Base-by-base conservation (phyloP, 257 asterid genomes). In the Solanum chmielewskii region DNA sequence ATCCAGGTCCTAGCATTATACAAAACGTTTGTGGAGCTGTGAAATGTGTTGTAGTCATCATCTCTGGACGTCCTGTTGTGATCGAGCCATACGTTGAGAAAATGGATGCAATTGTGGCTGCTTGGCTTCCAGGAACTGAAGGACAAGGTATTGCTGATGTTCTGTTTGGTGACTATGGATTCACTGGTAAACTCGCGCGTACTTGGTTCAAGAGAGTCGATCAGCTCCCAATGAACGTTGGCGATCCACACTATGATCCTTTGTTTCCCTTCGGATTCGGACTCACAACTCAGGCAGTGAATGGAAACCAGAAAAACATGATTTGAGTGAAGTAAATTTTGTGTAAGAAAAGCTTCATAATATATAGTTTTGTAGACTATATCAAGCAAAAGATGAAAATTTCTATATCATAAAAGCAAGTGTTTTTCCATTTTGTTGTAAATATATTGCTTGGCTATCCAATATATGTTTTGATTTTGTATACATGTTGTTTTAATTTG, bases 71-170 rank as follows among this genome's bases (percentile, higher is more conserved):
- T 6, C 94, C 94, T 0, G 91, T 91, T 12, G 90, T 91, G 16
- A 88, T 92, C 47, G 89, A 88, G 81, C 91, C 92, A 10, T 89
- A 91, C 44, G 82, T 92, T n/a, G 80, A 77, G 0, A 84, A 66
- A 85, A 89, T 92, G 31, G 93, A 90, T 11, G 93, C 91, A 0
- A 91, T 92, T 0, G 91, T 90, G 21, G 93, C 94, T 42, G 94
- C 94, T 29, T 92, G 94, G 93, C 91, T 92, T 85, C 94, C 94
- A 4, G 94, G 94, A 1, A 90, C 91, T 0, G 94, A 92, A 88
- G 94, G 94, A 8, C 94, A 90, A 80, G 94, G 94, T 7, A 85
- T 92, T 64, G 88, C 93, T 52, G 94, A 92, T 89, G 91, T 84
- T 86, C 25, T 92, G 42, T 92, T 92, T 75, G 93, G 94, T 8